Evolutionary conservation across 108 stramenopile species (phyloP), one percentile per base, ranked within the genome.

Genomic region (Epipyxis sp.): DNA sequence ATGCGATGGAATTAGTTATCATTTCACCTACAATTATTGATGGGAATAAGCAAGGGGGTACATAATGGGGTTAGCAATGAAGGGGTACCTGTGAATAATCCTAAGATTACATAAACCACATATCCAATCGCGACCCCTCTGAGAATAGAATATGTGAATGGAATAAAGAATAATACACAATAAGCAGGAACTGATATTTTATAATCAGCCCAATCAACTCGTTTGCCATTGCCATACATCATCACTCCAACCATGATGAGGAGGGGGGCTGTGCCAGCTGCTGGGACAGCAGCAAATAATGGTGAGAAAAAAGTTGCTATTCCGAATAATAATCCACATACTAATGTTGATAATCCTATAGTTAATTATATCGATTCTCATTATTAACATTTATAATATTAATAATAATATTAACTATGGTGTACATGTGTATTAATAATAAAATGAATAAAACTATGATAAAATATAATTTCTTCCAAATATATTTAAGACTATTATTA

Each of bases 161-260:
- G 71, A 37, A 74, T 74, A 42, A 74, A 74, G 50, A 74, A 74
- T 42, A 74, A 74, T 6, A 74, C 50, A 74, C 71, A 74, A 37
- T 54, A 74, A 13, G 71, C 71, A 13, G 71, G 71, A 27, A 74
- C 71, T 6, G 71, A 37, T 13, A 54, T 25, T 74, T 74, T 74
- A 34, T 54, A 46, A 37, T 54, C 25, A 10, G 44, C 50, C 71
- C 71, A 74, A 74, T 74, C 71, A 39, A 74, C 20, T 3, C 71
- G 71, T 34, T 54, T 57, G 25, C 44, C 25, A 74, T 74, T 74
- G 20, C 50, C 46, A 74, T 43, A 74, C 71, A 74, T 46, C 71
- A 74, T 54, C 20, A 74, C 71, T 10, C 71, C 71, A 3, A 74
- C 71, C 71, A 74, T 74, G 50, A 74, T 74, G 6, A 74, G 32